Conservation (phyloP, 2,329 filamentous ascomycete species). For the Monilinia polystroma region DNA sequence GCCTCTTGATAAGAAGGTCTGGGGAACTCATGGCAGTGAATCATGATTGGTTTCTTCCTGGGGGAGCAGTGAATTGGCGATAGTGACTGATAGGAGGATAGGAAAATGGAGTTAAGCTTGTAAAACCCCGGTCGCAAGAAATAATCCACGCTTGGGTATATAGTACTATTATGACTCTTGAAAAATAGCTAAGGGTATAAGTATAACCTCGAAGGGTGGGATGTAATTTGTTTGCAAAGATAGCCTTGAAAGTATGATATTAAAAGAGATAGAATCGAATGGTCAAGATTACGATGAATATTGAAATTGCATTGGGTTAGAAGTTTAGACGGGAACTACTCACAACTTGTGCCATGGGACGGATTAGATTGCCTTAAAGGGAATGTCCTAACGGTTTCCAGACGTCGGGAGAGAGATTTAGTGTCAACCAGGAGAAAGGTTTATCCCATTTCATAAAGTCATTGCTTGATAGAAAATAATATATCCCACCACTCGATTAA, state of each 20-base stretch:
- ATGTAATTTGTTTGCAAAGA: neutral
- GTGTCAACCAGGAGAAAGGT: neutral
- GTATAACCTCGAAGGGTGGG: neutral
- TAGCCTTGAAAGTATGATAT: neutral
- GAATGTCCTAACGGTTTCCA: neutral
- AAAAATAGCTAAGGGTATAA: neutral
- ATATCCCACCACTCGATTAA: neutral
- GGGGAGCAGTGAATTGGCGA: constrained; percentile 13
- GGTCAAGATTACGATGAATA: neutral
- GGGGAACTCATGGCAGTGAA: neutral
- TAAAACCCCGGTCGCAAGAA: neutral
- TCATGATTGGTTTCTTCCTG: constrained; percentile 8
- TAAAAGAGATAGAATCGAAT: neutral
- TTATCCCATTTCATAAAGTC: constrained; percentile 14
- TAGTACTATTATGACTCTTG: neutral
- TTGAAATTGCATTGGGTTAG: neutral
- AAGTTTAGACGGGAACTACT: neutral
- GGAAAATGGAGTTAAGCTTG: neutral
- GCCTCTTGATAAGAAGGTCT: constrained; percentile 22
- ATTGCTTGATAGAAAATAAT: neutral
- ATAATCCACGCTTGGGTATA: constrained; percentile 1
- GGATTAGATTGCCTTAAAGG: neutral
- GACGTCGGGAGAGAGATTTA: neutral
- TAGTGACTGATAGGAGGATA: constrained; percentile 8
- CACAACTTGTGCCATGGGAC: neutral